Evolutionary conservation across 495 filamentous ascomycete genomes (phyloP).

Genomic region (Lasiosphaeria miniovina): DNA sequence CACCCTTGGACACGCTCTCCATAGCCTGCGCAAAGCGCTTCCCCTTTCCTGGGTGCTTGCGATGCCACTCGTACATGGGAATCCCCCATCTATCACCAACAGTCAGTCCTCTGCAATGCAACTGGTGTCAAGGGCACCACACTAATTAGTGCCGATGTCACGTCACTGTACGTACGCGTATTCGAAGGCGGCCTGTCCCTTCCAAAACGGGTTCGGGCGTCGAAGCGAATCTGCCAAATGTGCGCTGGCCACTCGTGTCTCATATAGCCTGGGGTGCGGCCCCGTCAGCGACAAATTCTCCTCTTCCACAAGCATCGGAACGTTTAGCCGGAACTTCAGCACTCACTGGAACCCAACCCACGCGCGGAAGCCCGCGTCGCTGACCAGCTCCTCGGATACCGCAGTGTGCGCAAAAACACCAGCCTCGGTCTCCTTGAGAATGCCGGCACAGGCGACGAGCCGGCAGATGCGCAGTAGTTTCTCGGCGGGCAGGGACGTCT

Average conservation of each 20-base stretch:
- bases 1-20: conserved; percentile 1
- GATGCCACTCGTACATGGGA: neutral
- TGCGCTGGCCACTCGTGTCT: neutral
- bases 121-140: neutral
- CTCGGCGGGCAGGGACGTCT: neutral
- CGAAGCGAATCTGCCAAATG: conserved; percentile 1
- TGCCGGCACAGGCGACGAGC: neutral
- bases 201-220: neutral
- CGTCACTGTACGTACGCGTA: neutral
- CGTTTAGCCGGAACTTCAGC: neutral
- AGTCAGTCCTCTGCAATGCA: neutral
- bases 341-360: conserved; percentile 1
- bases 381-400: neutral
- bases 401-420: neutral
- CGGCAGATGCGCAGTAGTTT: neutral
- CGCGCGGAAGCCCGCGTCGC: neutral
- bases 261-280: neutral
- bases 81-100: neutral
- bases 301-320: neutral
- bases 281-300: neutral
- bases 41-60: neutral
- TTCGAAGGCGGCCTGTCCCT: neutral
- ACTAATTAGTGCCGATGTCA: neutral
- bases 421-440: neutral
- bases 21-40: neutral